Percentiles rank a stretch among this genome's conserved stretches.
phyloP scores from a whole-genome alignment of 352 stramenopile species.

The Phytopythium litorale region DNA sequence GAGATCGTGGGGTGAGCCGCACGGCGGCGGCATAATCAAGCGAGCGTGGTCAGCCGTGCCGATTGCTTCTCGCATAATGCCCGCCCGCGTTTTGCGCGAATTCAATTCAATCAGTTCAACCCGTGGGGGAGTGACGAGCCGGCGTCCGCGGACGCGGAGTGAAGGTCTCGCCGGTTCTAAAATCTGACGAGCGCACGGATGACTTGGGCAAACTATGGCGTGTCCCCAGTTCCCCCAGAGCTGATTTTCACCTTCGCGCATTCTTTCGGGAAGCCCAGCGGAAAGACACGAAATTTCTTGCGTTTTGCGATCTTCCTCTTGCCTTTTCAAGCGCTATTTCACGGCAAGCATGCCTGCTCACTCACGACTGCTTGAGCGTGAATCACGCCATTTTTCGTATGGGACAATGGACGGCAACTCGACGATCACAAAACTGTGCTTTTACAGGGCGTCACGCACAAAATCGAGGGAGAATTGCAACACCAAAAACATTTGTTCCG shows the following conservation, averaged over 20 bases:
- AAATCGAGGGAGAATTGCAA: too few relatives aligned
- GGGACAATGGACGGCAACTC: too few relatives aligned
- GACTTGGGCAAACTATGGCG: too few relatives aligned
- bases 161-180: background rate
- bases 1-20: background rate
- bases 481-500: too few relatives aligned
- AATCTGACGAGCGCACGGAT: background rate
- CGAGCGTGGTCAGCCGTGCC: background rate
- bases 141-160: background rate
- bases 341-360: too few relatives aligned
- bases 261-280: background rate
- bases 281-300: background rate
- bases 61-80: background rate
- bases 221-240: background rate
- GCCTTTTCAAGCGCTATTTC: too few relatives aligned
- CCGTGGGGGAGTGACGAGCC: background rate
- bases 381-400: too few relatives aligned
- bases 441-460: too few relatives aligned
- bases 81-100: background rate
- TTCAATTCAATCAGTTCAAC: background rate
- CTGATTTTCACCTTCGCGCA: conserved; percentile 2
- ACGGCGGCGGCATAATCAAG: background rate
- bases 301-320: too few relatives aligned
- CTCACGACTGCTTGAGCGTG: too few relatives aligned
- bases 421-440: too few relatives aligned